phyloP scores from a whole-genome alignment of 1,284 basidiomycete genomes.

The Trichosporon coremiiforme region DNA sequence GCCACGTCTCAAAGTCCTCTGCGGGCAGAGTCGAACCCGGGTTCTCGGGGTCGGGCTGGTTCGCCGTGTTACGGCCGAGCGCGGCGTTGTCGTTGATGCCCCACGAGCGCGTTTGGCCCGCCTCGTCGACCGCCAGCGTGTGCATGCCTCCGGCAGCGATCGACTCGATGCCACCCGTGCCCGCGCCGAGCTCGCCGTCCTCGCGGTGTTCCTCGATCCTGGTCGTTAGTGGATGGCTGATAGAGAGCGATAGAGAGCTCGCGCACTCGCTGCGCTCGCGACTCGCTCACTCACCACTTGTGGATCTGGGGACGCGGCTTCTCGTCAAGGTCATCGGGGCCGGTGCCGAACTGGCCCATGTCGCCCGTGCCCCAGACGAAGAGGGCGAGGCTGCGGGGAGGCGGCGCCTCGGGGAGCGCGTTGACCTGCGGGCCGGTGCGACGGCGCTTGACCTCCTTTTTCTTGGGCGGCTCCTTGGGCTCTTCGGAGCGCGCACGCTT shows the following conservation, averaged over 20 bases:
- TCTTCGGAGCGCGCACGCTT: not conserved
- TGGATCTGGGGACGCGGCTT: slow-evolving; percentile 70
- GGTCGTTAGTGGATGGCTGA: slow-evolving; percentile 19
- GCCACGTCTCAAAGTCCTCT: slow-evolving; percentile 77
- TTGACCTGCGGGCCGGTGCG: slow-evolving; percentile 36
- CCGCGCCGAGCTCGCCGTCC: slow-evolving; percentile 50
- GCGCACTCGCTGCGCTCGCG: no score
- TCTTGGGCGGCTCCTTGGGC: slow-evolving; percentile 7
- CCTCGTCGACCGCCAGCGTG: slow-evolving; percentile 78
- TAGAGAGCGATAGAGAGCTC: not conserved
- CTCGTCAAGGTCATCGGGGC: slow-evolving; percentile 67
- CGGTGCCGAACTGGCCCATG: slow-evolving; percentile 85
- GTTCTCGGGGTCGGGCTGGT: slow-evolving; percentile 65
- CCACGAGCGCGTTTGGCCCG: slow-evolving; percentile 79
- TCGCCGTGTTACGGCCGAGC: slow-evolving; percentile 76
- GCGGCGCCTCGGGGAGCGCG: slow-evolving; percentile 32
- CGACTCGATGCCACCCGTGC: slow-evolving; percentile 67
- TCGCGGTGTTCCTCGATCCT: slow-evolving; percentile 55
- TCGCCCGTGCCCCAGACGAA: slow-evolving; percentile 83
- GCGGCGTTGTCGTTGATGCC: slow-evolving; percentile 92
- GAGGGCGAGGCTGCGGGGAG: slow-evolving; percentile 50
- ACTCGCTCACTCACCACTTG: slow-evolving; percentile 50
- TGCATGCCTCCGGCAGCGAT: slow-evolving; percentile 81
- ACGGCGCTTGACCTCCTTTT: slow-evolving; percentile 25
- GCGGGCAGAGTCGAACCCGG: slow-evolving; percentile 65